Evolutionary conservation across 2,329 filamentous ascomycete genomes (phyloP).

Genomic region (Pseudocercospora vitis): DNA sequence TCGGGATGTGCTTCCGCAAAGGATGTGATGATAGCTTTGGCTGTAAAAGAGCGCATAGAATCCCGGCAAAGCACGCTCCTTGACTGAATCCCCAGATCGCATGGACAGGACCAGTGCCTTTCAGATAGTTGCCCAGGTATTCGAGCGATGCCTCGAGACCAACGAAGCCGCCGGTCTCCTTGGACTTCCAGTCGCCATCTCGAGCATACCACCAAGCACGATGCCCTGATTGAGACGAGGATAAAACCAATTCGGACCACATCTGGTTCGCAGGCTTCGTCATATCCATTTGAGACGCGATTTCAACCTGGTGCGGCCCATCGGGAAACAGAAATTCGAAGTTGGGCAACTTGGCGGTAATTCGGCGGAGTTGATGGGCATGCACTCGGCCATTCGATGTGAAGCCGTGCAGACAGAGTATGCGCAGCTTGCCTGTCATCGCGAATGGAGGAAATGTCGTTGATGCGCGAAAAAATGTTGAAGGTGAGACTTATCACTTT

Average conservation of each 20-base stretch:
- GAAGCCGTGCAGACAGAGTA: slow-evolving; percentile 29
- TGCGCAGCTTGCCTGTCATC: slow-evolving; percentile 13
- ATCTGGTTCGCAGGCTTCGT: slow-evolving; percentile 20
- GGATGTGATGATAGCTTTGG: slow-evolving; percentile 10
- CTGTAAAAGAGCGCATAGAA: slow-evolving; percentile 24
- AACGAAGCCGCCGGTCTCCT: slow-evolving; percentile 20
- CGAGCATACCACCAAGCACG: slow-evolving; percentile 28
- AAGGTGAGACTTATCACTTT: too few species aligned
- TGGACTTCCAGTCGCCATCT: slow-evolving; percentile 20
- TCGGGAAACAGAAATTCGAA: slow-evolving; percentile 28
- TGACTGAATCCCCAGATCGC: slow-evolving; percentile 26
- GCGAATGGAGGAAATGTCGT: too few species aligned
- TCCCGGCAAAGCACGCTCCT: slow-evolving; percentile 26
- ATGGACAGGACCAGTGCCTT: slow-evolving; percentile 22
- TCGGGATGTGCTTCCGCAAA: slow-evolving; percentile 14
- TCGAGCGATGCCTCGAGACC: slow-evolving; percentile 23
- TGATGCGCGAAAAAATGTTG: too few species aligned
- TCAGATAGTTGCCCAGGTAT: slow-evolving; percentile 18
- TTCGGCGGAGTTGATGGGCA: slow-evolving; percentile 25
- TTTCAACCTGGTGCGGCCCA: slow-evolving; percentile 24
- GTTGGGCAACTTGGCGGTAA: slow-evolving; percentile 21
- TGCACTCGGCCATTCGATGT: slow-evolving; percentile 26
- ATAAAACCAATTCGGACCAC: slow-evolving; percentile 25
- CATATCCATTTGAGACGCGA: slow-evolving; percentile 19
- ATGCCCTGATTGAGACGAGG: slow-evolving; percentile 17